Conservation (phyloP, 768 basidiomycete genomes). For the Boletus reticuloceps region DNA sequence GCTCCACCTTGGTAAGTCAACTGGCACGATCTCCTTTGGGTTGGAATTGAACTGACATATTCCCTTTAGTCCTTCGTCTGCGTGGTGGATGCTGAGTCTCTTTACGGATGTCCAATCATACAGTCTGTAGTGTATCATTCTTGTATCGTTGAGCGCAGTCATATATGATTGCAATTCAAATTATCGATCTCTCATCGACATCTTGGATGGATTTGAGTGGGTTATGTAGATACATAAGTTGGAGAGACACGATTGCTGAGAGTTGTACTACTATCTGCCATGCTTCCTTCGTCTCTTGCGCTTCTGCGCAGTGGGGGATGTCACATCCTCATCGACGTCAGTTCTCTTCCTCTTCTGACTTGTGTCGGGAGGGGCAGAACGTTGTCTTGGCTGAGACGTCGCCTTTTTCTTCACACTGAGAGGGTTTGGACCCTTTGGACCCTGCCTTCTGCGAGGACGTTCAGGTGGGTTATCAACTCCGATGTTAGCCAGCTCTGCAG, state of each 20-base stretch:
- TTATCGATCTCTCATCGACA: too few relatives aligned
- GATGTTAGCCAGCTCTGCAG: slow-evolving; percentile 47
- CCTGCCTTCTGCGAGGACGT: slow-evolving; percentile 58
- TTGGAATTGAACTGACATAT: not conserved
- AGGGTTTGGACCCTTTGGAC: slow-evolving; percentile 88
- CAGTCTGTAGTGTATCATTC: not conserved
- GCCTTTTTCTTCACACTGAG: slow-evolving; percentile 91
- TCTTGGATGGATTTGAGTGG: not conserved
- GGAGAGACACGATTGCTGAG: not conserved
- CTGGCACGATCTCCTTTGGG: not conserved
- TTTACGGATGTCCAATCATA: too few relatives aligned
- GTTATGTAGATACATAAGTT: not conserved
- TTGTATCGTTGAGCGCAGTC: not conserved
- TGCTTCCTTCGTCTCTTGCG: slow-evolving; percentile 27
- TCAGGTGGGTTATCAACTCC: slow-evolving; percentile 31
- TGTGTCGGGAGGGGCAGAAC: not conserved
- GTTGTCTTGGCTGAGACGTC: slow-evolving; percentile 8
- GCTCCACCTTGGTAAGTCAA: slow-evolving; percentile 48
- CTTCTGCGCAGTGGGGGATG: not conserved
- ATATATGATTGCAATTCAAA: not conserved
- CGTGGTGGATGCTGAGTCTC: slow-evolving; percentile 61
- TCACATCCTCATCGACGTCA: not conserved
- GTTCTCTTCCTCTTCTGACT: slow-evolving; percentile 22
- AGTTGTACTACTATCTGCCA: not conserved
- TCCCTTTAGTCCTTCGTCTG: slow-evolving; percentile 59